These are phyloP conservation scores for Lonicera japonica DNA, from an alignment of 129 eudicot species.

Conservation along the genomic window DNA sequence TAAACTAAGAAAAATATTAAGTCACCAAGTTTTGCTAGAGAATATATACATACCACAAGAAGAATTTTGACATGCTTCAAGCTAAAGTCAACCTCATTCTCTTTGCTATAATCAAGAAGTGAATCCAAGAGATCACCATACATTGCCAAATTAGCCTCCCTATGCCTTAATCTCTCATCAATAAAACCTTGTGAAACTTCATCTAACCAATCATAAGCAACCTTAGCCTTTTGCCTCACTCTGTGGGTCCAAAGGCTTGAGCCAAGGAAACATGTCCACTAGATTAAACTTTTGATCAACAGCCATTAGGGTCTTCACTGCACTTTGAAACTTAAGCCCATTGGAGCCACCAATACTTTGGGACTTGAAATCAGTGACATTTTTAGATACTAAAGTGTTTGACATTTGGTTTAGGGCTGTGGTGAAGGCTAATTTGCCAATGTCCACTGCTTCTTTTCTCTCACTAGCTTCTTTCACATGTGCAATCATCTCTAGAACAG, in stretches of 20 bases:
- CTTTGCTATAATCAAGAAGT: conserved; percentile 25
- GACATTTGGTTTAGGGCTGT: conserved; percentile 39
- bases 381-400: conserved; percentile 34
- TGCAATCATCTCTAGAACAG: conserved; percentile 23
- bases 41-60: conserved; percentile 40
- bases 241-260: conserved; percentile 47
- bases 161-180: conserved; percentile 11
- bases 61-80: conserved; percentile 18
- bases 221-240: conserved; percentile 30
- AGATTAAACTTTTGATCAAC: conserved; percentile 38
- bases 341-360: conserved; percentile 5
- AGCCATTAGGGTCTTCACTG: conserved; percentile 27
- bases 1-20: too few species aligned
- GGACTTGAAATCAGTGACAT: conserved; percentile 22
- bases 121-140: conserved; percentile 37
- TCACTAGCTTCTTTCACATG: conserved; percentile 10
- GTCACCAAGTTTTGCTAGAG: too few species aligned
- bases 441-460: conserved; percentile 12
- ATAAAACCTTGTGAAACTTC: conserved; percentile 12
- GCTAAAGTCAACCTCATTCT: conserved; percentile 10
- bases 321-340: conserved; percentile 27
- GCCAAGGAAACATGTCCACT: conserved; percentile 34
- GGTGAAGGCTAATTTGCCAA: conserved; percentile 37
- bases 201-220: conserved; percentile 27
- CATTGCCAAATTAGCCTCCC: conserved; percentile 13